Base-by-base conservation (phyloP, 2,329 filamentous ascomycete genomes). In the Microdochium trichocladiopsis region DNA sequence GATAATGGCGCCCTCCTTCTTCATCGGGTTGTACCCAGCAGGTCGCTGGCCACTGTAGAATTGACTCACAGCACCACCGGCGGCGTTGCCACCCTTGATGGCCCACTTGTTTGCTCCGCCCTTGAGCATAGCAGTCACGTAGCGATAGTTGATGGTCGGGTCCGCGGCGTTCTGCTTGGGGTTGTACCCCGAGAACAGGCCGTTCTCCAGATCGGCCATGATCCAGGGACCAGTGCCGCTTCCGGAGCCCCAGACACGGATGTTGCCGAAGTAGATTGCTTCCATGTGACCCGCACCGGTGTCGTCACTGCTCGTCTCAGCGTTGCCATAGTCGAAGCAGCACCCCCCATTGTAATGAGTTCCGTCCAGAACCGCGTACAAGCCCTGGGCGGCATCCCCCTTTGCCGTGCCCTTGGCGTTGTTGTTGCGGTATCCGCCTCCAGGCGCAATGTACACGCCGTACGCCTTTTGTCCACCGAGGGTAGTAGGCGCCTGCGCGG, bases 201-300 rank as follows among this genome's bases (percentile, higher is more conserved):
- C 80, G 55, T 87, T 85, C 62, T 87, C 84, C 0, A 87, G 74
- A 65, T 87, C 84, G 0, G 82, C 83, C 82, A 87, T 86, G 58
- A 87, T 63, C 84, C 83, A 87, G 0, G 83, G 83, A 0, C 83
- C 83, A 43, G 58, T 73, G 47, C 82, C 83, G 4, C 77, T 52
- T 8, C 84, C 83, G 8, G 63, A 66, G 21, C 83, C 83, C 78
- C 80, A 84, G 57, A 54, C 53, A 0, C 71, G 80, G 62, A 61
- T 76, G 61, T 70, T 68, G 1, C 84, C 83, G 58, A 74, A 86
- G 72, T 86, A 87, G 53, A 87, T 80, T 51, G 83, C 80, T 61
- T 87, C 84, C 83, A 87, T 87, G 60, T 86, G 82, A 16, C 80
- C 83, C 50, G 78, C 76, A 2, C 83, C 84, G 0, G 80, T 78